Evolutionary conservation across 1,139 yeast species (phyloP), one percentile per base, ranked within the genome.

Genomic region (Spathaspora sp.): DNA sequence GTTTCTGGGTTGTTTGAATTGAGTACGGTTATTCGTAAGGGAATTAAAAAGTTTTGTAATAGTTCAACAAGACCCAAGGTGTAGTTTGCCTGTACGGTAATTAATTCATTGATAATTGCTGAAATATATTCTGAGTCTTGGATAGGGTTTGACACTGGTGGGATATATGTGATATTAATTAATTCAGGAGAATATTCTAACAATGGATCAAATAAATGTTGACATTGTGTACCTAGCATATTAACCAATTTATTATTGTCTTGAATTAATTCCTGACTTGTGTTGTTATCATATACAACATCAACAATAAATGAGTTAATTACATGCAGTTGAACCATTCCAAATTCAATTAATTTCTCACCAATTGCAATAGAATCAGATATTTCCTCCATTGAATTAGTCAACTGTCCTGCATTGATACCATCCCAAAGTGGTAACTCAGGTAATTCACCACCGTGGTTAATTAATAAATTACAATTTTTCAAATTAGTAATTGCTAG

Each of bases 171-270:
- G 45, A 78, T 74, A 51, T 86, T 90, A 43, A 95, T 80, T 33
- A 84, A 82, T 62, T 91, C 97, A 0, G 98, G 98, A 0, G 95
- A 87, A 61, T 91, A 91, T 62, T 91, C 97, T 7, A 89, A 76
- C 44, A 90, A 67, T 0, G 97, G 97, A 58, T 91, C 96, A 64
- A 91, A 91, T 37, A 91, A 66, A 55, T 87, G 95, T 53, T 90
- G 97, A 43, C 89, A 69, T 63, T 91, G 97, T 42, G 84, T 84
- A 0, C 98, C 98, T 23, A 91, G 65, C 38, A 85, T 61, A 50
- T 76, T 84, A 0, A 90, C 97, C 26, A 91, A 63, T 49, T 74
- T 80, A 57, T 91, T 89, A 61, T 89, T 90, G 42, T 84, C 88
- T n/a, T 84, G 75, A 13, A 59, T 55, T 0, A 43, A 17, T 50